phyloP scores from a whole-genome alignment of 495 filamentous ascomycete genomes.

The Hypoxylon fuscum region DNA sequence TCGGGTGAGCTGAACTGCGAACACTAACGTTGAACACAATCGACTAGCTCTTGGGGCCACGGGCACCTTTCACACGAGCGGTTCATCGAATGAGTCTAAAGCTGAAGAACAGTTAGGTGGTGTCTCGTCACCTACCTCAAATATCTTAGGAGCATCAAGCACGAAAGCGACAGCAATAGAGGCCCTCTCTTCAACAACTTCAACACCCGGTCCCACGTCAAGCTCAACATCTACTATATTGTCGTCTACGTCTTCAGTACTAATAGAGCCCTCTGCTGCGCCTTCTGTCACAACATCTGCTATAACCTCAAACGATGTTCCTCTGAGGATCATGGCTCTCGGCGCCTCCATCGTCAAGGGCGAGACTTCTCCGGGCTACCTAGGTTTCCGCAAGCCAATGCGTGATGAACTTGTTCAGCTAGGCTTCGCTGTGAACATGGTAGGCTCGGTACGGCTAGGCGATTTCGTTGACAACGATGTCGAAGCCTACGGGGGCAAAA shows the following conservation, averaged over 20 bases:
- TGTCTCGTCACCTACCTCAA: slow-evolving; percentile 7
- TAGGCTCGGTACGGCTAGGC: slow-evolving; percentile 44
- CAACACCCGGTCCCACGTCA: not conserved
- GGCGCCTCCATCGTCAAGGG: slow-evolving; percentile 67
- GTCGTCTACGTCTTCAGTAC: not conserved
- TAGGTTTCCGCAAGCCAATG: slow-evolving; percentile 62
- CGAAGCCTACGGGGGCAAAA: slow-evolving; percentile 47
- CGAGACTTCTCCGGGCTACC: slow-evolving; percentile 55
- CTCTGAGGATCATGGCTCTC: slow-evolving; percentile 61
- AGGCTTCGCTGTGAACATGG: slow-evolving; percentile 43
- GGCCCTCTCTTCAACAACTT: slow-evolving; percentile 1
- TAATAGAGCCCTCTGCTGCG: not conserved
- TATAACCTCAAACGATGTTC: slow-evolving; percentile 5
- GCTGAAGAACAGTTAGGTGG: slow-evolving; percentile 6
- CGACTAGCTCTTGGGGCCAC: slow-evolving; percentile 19
- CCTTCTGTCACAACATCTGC: slow-evolving; percentile 12
- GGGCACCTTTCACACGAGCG: slow-evolving; percentile 16
- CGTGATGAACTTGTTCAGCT: slow-evolving; percentile 42
- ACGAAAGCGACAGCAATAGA: slow-evolving; percentile 1
- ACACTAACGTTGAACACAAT: slow-evolving; percentile 7
- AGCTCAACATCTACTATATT: not conserved
- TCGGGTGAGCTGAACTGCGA: not conserved
- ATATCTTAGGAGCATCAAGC: not conserved
- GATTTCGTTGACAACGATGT: slow-evolving; percentile 46
- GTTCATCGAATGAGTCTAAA: slow-evolving; percentile 15